A percentile compares a stretch with the other conserved stretches of the same genome.
Conservation (phyloP, 2,329 filamentous ascomycete genomes). For the Talaromyces piceae region DNA sequence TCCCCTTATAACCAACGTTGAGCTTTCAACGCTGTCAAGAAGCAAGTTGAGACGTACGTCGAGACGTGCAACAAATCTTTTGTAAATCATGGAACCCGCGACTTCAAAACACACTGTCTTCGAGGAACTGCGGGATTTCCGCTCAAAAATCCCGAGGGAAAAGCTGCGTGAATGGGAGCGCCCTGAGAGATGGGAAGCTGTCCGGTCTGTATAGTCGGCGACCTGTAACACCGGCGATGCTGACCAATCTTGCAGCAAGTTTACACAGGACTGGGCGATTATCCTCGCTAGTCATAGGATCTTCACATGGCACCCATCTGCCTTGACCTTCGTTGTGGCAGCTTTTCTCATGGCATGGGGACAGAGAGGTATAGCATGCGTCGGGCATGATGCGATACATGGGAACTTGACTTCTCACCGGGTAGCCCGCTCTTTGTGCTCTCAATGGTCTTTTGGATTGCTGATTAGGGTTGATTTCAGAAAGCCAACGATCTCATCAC, state of each 20-base stretch:
- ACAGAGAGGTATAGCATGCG: background rate
- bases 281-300: background rate
- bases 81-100: background rate
- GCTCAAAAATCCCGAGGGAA: background rate
- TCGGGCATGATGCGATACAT: background rate
- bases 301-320: background rate
- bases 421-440: background rate
- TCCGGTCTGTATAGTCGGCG: background rate
- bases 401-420: background rate
- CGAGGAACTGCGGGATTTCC: background rate
- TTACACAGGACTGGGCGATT: background rate
- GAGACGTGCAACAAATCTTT: background rate
- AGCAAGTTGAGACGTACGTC: too few relatives aligned
- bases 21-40: background rate
- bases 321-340: background rate
- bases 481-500: background rate
- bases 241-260: background rate
- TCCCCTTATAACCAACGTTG: background rate
- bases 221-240: background rate
- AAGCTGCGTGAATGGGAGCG: background rate
- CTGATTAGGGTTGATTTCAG: background rate
- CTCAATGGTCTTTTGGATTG: background rate
- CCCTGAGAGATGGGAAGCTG: background rate
- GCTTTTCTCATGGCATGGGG: background rate
- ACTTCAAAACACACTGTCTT: background rate